phyloP scores from a whole-genome alignment of 768 basidiomycete species.

The Pleurotus platypus region DNA sequence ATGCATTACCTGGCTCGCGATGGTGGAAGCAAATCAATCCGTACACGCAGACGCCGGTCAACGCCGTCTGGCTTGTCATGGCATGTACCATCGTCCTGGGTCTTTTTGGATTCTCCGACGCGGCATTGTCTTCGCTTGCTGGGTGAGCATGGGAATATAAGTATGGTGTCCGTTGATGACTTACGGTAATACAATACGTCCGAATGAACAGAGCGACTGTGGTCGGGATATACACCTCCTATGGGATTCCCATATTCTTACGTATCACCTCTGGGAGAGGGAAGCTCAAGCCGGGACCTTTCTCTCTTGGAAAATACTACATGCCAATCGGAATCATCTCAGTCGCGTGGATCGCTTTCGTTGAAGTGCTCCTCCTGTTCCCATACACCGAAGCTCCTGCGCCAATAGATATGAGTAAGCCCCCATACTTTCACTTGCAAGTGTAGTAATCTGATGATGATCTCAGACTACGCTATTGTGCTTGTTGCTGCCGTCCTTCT shows the following conservation, averaged over 20 bases:
- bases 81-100: conserved; percentile 24
- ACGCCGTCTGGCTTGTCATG: conserved; percentile 38
- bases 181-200: background rate
- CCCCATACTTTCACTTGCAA: background rate
- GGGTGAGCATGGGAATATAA: conserved; percentile 19
- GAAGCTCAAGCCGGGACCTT: conserved; percentile 30
- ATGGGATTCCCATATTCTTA: conserved; percentile 31
- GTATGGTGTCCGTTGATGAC: background rate
- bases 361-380: conserved; percentile 28
- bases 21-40: conserved; percentile 31
- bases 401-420: conserved; percentile 30
- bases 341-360: conserved; percentile 28
- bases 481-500: conserved; percentile 27
- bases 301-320: conserved; percentile 26
- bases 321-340: conserved; percentile 24
- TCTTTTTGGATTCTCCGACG: conserved; percentile 26
- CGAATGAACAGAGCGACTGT: conserved; percentile 22
- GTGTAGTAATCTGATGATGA: conserved; percentile 15
- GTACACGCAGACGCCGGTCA: conserved; percentile 29
- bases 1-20: conserved; percentile 32
- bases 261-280: conserved; percentile 29
- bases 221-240: conserved; percentile 32
- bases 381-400: conserved; percentile 19
- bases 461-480: conserved; percentile 24
- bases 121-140: conserved; percentile 28